Conservation (phyloP, 768 basidiomycete genomes). For the Suillus spraguei region DNA sequence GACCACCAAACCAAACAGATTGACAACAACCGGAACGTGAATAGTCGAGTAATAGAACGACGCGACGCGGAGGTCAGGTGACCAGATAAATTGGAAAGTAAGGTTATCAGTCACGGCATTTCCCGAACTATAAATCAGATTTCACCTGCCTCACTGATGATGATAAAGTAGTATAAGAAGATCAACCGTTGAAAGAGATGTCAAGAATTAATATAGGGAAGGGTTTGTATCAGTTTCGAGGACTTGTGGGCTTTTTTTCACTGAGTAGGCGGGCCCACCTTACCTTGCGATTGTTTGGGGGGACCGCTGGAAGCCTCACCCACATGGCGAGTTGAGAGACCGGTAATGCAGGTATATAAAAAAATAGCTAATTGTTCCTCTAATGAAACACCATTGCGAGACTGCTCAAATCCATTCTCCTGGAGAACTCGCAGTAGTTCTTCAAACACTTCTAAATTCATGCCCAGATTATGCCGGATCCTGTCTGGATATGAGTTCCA, state of each 20-base stretch:
- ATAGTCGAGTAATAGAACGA: slow-evolving; percentile 8
- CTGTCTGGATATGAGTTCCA: no score
- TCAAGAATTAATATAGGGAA: background rate
- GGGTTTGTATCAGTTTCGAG: slow-evolving; percentile 3
- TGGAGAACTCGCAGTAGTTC: no score
- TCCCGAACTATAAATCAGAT: background rate
- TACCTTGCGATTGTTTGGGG: no score
- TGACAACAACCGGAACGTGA: slow-evolving; percentile 23
- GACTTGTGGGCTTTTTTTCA: slow-evolving; percentile 15
- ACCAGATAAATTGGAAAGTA: slow-evolving; percentile 7
- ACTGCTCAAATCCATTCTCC: no score
- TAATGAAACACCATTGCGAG: no score
- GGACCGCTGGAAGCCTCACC: no score
- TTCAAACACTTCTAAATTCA: no score
- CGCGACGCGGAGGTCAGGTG: slow-evolving; percentile 20
- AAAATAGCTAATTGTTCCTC: no score
- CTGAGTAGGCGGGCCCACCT: slow-evolving; percentile 25
- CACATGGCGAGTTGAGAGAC: no score
- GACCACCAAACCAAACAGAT: slow-evolving; percentile 38
- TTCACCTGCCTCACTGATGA: background rate
- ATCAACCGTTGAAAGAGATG: slow-evolving; percentile 7
- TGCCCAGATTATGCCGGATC: no score
- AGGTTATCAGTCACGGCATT: background rate
- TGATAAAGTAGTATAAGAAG: background rate
- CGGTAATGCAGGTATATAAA: no score